These are phyloP conservation scores for Boletus semigastroideus DNA, from an alignment of 1,284 basidiomycete species.

Conservation along the genomic window DNA sequence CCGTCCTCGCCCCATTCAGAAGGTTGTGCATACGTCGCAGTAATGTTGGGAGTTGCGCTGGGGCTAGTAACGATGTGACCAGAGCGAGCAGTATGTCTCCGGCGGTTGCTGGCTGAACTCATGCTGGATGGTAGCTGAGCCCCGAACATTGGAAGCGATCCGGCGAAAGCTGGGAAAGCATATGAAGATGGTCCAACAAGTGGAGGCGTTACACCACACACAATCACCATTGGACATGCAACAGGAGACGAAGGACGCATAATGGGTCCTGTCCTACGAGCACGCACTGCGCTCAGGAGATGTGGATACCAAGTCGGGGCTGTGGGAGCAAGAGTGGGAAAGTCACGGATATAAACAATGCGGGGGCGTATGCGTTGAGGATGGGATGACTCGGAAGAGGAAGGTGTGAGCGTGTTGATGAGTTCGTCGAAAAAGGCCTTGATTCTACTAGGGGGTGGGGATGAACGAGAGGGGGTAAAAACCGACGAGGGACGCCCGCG, in stretches of 20 bases:
- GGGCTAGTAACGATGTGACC: slow-evolving; percentile 2
- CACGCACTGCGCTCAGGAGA: slow-evolving; percentile 71
- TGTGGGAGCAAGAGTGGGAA: slow-evolving; percentile 69
- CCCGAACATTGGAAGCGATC: slow-evolving; percentile 9
- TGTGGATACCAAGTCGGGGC: slow-evolving; percentile 79
- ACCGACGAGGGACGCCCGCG: slow-evolving; percentile 45
- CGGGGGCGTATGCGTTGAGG: slow-evolving; percentile 49
- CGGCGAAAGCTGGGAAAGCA: slow-evolving; percentile 7
- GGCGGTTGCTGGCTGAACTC: background rate
- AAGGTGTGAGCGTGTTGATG: slow-evolving; percentile 56
- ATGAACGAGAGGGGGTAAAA: slow-evolving; percentile 41
- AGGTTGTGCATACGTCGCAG: slow-evolving; percentile 4
- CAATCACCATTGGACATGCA: slow-evolving; percentile 69
- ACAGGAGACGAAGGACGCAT: slow-evolving; percentile 57
- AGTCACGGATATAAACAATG: slow-evolving; percentile 83
- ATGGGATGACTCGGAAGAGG: slow-evolving; percentile 25
- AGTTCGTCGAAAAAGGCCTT: slow-evolving; percentile 74
- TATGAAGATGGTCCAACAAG: slow-evolving; percentile 36
- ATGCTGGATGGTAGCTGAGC: slow-evolving; percentile 6
- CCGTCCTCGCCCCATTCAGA: slow-evolving; percentile 66
- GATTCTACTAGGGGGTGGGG: slow-evolving; percentile 48
- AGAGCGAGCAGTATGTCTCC: slow-evolving; percentile 31
- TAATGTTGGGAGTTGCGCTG: background rate
- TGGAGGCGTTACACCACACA: slow-evolving; percentile 81
- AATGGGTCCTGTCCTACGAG: slow-evolving; percentile 63